A percentile compares a stretch with the other conserved stretches of the same genome.
Evolutionary conservation across 2,329 filamentous ascomycete species (phyloP).

Genomic region (Clonostachys sp.): DNA sequence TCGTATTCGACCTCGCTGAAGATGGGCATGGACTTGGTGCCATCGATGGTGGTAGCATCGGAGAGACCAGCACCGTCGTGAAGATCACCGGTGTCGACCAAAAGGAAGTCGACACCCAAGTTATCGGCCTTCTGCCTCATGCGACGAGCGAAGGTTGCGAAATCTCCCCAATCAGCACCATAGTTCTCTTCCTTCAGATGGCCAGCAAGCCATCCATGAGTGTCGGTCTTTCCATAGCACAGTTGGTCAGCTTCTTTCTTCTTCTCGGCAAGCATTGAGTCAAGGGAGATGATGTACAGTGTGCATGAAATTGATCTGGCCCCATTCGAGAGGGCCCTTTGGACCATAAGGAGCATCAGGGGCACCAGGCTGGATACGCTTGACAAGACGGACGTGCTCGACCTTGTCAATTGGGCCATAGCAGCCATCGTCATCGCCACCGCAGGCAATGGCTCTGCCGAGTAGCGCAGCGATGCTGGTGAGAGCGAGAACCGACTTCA

Average conservation of each 20-base stretch:
- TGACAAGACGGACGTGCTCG: conserved; percentile 40
- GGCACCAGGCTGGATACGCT: conserved; percentile 42
- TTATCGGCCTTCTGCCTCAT: conserved; percentile 55
- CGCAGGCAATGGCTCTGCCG: conserved; percentile 24
- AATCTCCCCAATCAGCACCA: conserved; percentile 64
- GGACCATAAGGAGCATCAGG: conserved; percentile 35
- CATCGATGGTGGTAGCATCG: conserved; percentile 55
- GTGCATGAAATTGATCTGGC: conserved; percentile 58
- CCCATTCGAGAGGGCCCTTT: conserved; percentile 49
- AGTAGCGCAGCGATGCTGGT: conserved; percentile 7
- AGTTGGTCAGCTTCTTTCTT: neutral
- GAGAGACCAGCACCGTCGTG: conserved; percentile 61
- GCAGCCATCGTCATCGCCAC: conserved; percentile 20
- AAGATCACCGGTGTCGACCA: conserved; percentile 61
- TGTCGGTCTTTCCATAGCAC: conserved; percentile 39
- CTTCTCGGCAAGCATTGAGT: neutral
- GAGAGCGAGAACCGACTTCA: neutral
- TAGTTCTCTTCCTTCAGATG: conserved; percentile 60
- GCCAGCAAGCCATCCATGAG: conserved; percentile 56
- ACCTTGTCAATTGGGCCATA: conserved; percentile 33
- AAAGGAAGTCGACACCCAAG: conserved; percentile 53
- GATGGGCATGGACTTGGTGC: conserved; percentile 43
- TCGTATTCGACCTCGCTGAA: conserved; percentile 37
- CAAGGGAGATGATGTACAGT: conserved; percentile 25
- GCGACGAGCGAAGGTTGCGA: conserved; percentile 52